These are phyloP conservation scores for Quercus berberidifolia DNA, from an alignment of 306 rosid species.

Conservation along the genomic window DNA sequence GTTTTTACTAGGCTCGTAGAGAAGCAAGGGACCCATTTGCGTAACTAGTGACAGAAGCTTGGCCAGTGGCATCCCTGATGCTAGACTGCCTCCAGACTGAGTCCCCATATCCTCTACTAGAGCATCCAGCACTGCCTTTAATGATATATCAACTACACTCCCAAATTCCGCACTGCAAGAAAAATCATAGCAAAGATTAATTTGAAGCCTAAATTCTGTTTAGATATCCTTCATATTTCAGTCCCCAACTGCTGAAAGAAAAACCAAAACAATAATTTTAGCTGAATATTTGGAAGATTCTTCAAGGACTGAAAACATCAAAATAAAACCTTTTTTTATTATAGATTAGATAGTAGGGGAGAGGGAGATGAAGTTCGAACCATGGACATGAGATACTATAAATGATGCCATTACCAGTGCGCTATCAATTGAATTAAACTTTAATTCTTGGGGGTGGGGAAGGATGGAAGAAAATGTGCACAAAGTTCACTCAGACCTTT, in stretches of 20 bases:
- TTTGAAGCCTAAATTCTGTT: not conserved
- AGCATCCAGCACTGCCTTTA: conserved; percentile 53
- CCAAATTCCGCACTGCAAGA: conserved; percentile 69
- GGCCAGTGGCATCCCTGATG: conserved; percentile 63
- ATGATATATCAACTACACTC: conserved; percentile 52
- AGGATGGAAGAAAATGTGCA: not conserved
- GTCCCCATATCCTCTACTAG: conserved; percentile 54
- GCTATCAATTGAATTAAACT: no score
- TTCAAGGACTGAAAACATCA: not conserved
- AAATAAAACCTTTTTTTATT: not conserved
- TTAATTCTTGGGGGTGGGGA: not conserved
- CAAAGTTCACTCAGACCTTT: not conserved
- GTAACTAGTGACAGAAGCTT: conserved; percentile 75
- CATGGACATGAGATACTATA: no score
- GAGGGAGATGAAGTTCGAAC: not conserved
- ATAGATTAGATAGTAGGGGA: no score
- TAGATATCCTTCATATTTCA: not conserved
- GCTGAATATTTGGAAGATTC: not conserved
- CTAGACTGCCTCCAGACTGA: conserved; percentile 46
- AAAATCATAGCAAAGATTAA: not conserved
- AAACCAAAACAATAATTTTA: not conserved
- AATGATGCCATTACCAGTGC: no score
- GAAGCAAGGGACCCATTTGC: conserved; percentile 61
- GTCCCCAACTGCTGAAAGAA: not conserved
- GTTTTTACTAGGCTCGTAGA: conserved; percentile 69